Percentiles rank a stretch among this genome's conserved stretches.
Evolutionary conservation across 176 grass and related monocot species (phyloP).

Genomic region (Canna indica): DNA sequence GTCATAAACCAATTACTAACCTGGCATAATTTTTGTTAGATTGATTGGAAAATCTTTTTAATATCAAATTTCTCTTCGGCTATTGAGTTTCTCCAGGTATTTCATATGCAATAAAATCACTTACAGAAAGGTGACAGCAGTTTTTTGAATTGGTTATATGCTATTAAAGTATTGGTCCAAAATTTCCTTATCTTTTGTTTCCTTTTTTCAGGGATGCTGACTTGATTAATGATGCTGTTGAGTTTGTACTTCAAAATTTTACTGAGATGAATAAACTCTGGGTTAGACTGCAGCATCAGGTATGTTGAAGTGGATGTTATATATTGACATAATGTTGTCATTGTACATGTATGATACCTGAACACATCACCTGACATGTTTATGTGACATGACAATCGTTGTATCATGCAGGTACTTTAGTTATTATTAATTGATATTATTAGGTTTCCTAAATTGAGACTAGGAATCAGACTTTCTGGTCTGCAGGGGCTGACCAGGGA

Average conservation of each 20-base stretch:
- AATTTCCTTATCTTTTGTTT: not conserved
- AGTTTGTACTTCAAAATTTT: conserved; percentile 99
- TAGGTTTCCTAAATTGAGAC: conserved; percentile 24
- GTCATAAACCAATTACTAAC: not conserved
- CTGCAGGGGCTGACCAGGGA: conserved; percentile 74
- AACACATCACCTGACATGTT: conserved; percentile 10
- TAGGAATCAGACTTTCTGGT: conserved; percentile 24
- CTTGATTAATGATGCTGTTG: conserved; percentile 76
- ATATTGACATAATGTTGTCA: conserved; percentile 11
- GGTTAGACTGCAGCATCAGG: conserved; percentile 97
- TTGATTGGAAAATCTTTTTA: not conserved
- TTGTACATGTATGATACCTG: conserved; percentile 20
- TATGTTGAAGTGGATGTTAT: conserved; percentile 24
- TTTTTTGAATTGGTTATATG: not conserved
- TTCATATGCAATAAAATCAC: not conserved
- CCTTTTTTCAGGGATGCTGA: conserved; percentile 49
- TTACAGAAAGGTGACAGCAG: not conserved
- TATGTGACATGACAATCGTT: not conserved
- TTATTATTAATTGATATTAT: conserved; percentile 5
- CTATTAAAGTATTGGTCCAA: not conserved
- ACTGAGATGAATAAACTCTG: conserved; percentile 99
- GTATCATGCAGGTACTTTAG: conserved; percentile 7
- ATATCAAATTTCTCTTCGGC: not conserved
- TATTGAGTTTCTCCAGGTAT: not conserved
- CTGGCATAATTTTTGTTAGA: not conserved